Base-by-base conservation (phyloP, 1,284 basidiomycete species). In the Leccinum glutinopallens region DNA sequence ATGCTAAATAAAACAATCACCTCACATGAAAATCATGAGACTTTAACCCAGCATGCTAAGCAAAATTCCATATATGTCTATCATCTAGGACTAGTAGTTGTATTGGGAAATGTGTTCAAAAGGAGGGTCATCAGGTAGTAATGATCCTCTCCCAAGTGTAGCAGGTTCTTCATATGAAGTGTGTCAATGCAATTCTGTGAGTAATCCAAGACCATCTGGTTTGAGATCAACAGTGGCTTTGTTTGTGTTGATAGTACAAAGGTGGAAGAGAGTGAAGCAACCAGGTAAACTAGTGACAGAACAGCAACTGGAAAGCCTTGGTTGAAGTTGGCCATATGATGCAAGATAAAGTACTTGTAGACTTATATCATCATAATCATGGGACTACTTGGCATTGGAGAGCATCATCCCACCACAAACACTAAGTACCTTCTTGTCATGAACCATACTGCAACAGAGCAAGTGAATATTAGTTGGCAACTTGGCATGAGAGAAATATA, bases 281-380 rank as follows among this genome's bases (percentile, higher is more conserved):
- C 93, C 96, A 33, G 97, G 96, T 71, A 99, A 84, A 89, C 97
- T 99, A 59, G 96, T 98, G 66, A 99, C 96, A 19, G 95, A 97
- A 60, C 96, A 99, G 84, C 71, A 87, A 91, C 79, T 98, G 97
- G 79, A 99, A 99, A 0, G 97, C 95, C 78, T 99, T 99, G 22
- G 22, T 22, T 22, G 22, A 22, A 22, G 22, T 22, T 22, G 59
- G 97, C 92, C 81, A 99, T 88, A 80, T 99, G 93, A 79, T 97
- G 96, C 1, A 94, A 98, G 71, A 98, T 93, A 81, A 93, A 98
- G 83, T 97, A 97, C 75, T 97, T 94, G 81, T 97, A 97, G n/a
- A 97, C 94, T 82, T 98, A 96, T 87, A 97, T 96, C 97, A 98
- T 98, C 12, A 96, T 98, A 67, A 97, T 93, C 75, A 97, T 85